Conservation (phyloP, 2,329 filamentous ascomycete genomes). For the Ascochyta fabae region DNA sequence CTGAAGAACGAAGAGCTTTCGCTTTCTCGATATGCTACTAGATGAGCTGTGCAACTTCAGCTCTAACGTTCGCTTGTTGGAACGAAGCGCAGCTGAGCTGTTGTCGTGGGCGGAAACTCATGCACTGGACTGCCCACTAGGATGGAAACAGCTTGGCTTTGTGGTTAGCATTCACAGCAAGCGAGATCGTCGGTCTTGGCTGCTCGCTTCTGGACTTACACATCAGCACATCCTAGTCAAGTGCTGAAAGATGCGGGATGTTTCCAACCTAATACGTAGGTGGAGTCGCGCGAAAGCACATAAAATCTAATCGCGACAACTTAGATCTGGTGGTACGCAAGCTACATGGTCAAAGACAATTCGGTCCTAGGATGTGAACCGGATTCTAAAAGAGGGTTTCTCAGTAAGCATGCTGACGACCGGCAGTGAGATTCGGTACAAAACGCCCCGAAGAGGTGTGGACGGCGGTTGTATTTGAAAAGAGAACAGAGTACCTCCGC, state of each 20-base stretch:
- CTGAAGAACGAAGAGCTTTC: neutral
- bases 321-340: neutral
- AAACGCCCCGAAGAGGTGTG: slow-evolving; percentile 4
- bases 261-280: neutral
- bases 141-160: neutral
- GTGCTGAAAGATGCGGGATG: neutral
- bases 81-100: neutral
- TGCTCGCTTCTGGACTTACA: slow-evolving; percentile 1
- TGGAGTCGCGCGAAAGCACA: neutral
- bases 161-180: slow-evolving; percentile 6
- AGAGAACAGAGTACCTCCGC: neutral
- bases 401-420: slow-evolving; percentile 5
- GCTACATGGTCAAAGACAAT: neutral
- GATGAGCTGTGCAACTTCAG: neutral
- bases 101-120: neutral
- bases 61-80: neutral
- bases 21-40: neutral
- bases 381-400: slow-evolving; percentile 7
- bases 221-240: neutral
- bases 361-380: neutral
- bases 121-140: neutral
- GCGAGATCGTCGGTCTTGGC: slow-evolving; percentile 8
- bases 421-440: slow-evolving; percentile 5
- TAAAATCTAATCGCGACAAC: too few species aligned
- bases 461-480: neutral